phyloP scores from a whole-genome alignment of 805 yeast genomes.

The Blastobotrys parvus region DNA sequence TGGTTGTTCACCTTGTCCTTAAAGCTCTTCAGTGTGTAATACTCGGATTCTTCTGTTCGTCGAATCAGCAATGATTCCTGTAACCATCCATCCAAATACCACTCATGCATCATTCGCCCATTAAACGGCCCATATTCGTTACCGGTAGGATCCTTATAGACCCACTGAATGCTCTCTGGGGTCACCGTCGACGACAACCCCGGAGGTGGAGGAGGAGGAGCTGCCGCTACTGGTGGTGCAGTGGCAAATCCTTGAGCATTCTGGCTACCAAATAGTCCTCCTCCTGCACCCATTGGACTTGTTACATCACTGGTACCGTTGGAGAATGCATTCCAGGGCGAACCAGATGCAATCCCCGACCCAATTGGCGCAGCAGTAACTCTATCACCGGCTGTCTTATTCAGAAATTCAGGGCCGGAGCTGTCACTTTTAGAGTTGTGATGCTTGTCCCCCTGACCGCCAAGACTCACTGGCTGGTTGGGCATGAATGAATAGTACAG shows the following conservation, averaged over 20 bases:
- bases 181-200: conserved; percentile 14
- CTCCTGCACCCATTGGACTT: not conserved
- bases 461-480: conserved; percentile 9
- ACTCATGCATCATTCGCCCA: conserved; percentile 66
- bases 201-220: conserved; percentile 14
- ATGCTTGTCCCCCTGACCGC: conserved; percentile 5
- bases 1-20: conserved; percentile 41
- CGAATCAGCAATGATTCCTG: conserved; percentile 46
- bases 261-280: not conserved
- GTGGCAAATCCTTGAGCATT: not conserved
- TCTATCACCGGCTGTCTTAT: not conserved
- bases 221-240: not conserved
- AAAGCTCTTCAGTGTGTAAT: conserved; percentile 45
- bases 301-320: conserved; percentile 2
- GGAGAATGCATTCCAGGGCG: not conserved
- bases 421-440: not conserved
- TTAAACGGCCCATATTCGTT: conserved; percentile 75
- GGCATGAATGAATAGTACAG: conserved; percentile 29
- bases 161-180: conserved; percentile 51
- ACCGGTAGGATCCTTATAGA: conserved; percentile 62
- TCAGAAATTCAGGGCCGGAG: not conserved
- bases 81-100: conserved; percentile 60
- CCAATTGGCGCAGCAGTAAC: not conserved
- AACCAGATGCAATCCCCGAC: not conserved
- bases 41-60: conserved; percentile 47